A percentile compares a stretch with the other conserved stretches of the same genome.
phyloP scores from a whole-genome alignment of 1,284 basidiomycete species.

The Sporisorium reilianum region DNA sequence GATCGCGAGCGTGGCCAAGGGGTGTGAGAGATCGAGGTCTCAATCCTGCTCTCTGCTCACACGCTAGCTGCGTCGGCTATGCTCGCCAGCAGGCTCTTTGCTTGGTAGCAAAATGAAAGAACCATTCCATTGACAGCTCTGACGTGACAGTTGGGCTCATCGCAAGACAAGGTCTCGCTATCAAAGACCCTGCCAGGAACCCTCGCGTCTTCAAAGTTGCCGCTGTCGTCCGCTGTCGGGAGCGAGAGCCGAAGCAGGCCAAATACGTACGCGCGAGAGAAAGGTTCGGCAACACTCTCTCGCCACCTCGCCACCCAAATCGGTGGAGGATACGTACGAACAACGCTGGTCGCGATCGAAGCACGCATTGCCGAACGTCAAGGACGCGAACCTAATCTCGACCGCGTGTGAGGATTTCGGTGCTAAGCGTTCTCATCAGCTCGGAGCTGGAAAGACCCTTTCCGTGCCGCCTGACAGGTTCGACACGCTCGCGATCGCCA shows the following conservation, averaged over 20 bases:
- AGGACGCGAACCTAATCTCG: background rate
- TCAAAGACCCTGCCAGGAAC: conserved; percentile 1
- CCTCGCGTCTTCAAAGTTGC: background rate
- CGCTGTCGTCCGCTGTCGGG: too few species aligned
- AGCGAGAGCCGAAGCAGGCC: too few species aligned
- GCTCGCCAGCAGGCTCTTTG: background rate
- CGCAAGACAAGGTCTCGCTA: background rate
- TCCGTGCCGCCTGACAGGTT: background rate
- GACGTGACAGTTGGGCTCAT: background rate
- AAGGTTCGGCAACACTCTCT: background rate
- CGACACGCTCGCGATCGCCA: background rate
- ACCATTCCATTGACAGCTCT: too few species aligned
- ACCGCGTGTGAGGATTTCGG: too few species aligned
- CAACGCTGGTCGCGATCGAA: conserved; percentile 4
- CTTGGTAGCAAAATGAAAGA: too few species aligned
- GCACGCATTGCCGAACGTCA: conserved; percentile 2
- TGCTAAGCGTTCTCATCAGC: background rate
- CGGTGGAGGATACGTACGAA: background rate
- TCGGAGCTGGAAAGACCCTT: background rate
- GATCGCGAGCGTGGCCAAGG: background rate
- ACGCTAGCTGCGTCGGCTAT: background rate
- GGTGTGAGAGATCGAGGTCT: too few species aligned
- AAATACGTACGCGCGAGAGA: background rate
- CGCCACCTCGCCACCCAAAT: background rate
- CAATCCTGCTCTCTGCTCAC: background rate